These are phyloP conservation scores for Magnolia sinica DNA, from an alignment of 164 flowering plant species.

Conservation along the genomic window DNA sequence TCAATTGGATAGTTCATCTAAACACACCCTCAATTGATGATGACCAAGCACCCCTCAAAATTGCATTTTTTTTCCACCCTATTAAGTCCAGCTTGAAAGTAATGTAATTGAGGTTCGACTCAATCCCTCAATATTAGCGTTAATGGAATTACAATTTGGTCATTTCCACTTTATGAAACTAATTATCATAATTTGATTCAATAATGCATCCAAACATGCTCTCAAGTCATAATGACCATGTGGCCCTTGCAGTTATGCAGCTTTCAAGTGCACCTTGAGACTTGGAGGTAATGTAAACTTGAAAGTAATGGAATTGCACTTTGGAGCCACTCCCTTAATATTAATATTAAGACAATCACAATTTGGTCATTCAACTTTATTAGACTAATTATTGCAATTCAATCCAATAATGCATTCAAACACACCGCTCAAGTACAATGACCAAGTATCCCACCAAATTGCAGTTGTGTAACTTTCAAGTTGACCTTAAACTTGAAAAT, in stretches of 20 bases:
- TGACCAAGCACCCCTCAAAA: neutral
- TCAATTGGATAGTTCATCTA: neutral
- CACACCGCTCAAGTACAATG: too few relatives aligned
- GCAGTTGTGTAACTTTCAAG: too few relatives aligned
- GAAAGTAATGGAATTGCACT: neutral
- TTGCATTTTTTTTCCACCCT: neutral
- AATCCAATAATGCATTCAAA: neutral
- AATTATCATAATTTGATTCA: neutral
- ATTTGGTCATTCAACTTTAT: neutral
- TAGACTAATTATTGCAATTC: neutral
- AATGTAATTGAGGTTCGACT: neutral
- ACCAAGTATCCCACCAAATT: too few relatives aligned
- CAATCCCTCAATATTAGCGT: neutral
- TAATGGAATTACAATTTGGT: neutral
- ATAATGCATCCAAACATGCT: neutral
- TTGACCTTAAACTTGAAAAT: too few relatives aligned
- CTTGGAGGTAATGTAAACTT: neutral
- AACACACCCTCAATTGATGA: neutral
- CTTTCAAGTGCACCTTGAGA: neutral
- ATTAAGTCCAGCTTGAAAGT: neutral
- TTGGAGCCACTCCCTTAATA: neutral
- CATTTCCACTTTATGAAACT: neutral
- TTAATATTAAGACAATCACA: neutral
- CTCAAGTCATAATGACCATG: neutral
- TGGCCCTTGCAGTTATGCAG: neutral